Base-by-base conservation (phyloP, 2,329 filamentous ascomycete genomes). In the Pseudogymnoascus destructans region DNA sequence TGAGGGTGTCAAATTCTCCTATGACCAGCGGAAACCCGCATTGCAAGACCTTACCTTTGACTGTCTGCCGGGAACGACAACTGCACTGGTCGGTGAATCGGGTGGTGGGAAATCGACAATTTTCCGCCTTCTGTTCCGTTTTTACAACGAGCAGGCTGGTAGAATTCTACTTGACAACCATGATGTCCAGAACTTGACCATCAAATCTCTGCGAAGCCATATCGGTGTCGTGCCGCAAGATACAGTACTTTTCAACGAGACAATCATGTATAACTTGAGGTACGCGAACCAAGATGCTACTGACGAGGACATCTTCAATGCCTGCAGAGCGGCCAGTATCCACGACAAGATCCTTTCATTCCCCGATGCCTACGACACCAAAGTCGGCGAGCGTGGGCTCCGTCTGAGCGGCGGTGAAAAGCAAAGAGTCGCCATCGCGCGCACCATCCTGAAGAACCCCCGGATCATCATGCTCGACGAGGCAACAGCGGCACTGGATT, bases 181-280 rank as follows among this genome's bases (percentile, higher is more conserved):
- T 60, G 83, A 96, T 68, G 87, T 96, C 55, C 83, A 87, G 70
- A 84, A 90, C 64, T 75, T 95, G 60, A 95, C 89, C 1, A 96
- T 97, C 65, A 89, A 96, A 72, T 95, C 90, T n/a, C 78, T 98
- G 59, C 84, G 93, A 64, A 80, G 81, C 60, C 86, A 91, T 69
- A 96, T 98, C 66, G 93, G 93, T 21, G 92, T 98, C 42, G 93
- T 98, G 5, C 93, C 93, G 1, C 93, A 98, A 71, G 93, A 98
- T 67, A 96, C 92, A 3, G 87, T 95, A 5, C 77, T 96, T 46
- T 96, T 96, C 78, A 95, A 95, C 70, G 91, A 95, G 70, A 86
- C 87, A 0, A 75, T 96, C 62, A 93, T 95, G 89, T 95, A 95
- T 74, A 96, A 96, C 68, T 76, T 96, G 61, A 86, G 84, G 69